Percentiles rank a stretch among this genome's conserved stretches.
Evolutionary conservation across 129 eudicot genomes (phyloP).

Genomic region (Ambrosia artemisiifolia): DNA sequence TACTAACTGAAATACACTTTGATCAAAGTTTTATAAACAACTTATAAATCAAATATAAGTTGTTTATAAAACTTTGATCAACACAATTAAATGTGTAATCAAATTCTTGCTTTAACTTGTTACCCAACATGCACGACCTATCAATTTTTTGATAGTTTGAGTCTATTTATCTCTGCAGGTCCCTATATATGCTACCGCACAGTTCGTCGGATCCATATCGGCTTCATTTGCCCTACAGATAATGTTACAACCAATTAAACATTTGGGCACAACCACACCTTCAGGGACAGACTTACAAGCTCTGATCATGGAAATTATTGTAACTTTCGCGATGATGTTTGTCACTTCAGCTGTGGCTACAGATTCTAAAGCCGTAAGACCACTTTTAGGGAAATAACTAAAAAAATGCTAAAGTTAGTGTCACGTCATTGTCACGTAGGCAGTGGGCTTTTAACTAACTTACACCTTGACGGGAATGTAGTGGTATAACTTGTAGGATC

Average conservation of each 20-base stretch:
- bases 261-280: constrained; percentile 68
- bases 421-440: too few relatives aligned
- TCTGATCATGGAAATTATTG: constrained; percentile 64
- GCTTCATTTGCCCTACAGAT: constrained; percentile 33
- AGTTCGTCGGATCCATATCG: constrained; percentile 43
- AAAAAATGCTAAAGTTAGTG: too few relatives aligned
- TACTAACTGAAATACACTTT: too few relatives aligned
- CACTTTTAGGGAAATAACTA: too few relatives aligned
- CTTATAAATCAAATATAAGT: too few relatives aligned
- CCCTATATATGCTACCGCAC: constrained; percentile 63
- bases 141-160: too few relatives aligned
- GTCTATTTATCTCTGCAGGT: constrained; percentile 17
- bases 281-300: constrained; percentile 65
- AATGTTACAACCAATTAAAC: constrained; percentile 55
- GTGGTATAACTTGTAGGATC: too few relatives aligned
- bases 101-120: too few relatives aligned
- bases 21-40: too few relatives aligned
- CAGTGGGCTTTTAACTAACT: too few relatives aligned
- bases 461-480: too few relatives aligned
- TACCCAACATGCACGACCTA: background rate
- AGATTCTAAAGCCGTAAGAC: constrained; percentile 28
- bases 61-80: too few relatives aligned
- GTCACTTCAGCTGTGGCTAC: constrained; percentile 58
- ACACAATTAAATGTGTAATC: background rate
- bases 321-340: constrained; percentile 79